phyloP scores from a whole-genome alignment of 2,329 filamentous ascomycete species.

The Myotisia sp. region DNA sequence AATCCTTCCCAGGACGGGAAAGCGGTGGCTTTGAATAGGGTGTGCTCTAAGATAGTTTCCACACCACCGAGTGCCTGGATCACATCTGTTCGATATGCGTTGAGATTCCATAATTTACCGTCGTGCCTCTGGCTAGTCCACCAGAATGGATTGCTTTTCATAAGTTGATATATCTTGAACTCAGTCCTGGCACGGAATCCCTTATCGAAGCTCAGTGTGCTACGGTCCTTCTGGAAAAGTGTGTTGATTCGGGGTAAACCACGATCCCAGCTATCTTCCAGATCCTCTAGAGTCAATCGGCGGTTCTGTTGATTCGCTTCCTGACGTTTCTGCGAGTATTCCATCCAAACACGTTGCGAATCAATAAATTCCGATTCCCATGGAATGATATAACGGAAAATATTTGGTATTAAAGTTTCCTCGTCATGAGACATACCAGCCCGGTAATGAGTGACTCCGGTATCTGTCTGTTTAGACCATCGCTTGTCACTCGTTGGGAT shows the following conservation, averaged over 20 bases:
- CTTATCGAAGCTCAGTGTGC: slow-evolving; percentile 95
- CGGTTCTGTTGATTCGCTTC: slow-evolving; percentile 97
- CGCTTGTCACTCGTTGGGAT: slow-evolving; percentile 96
- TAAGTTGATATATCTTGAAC: slow-evolving; percentile 96
- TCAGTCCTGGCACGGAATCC: slow-evolving; percentile 90
- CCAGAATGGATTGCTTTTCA: slow-evolving; percentile 99
- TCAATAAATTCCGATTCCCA: slow-evolving; percentile 99
- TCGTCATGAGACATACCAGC: slow-evolving; percentile 97
- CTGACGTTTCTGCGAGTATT: slow-evolving; percentile 93
- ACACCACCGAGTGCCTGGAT: slow-evolving; percentile 94
- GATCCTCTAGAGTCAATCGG: slow-evolving; percentile 80
- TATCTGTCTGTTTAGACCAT: slow-evolving; percentile 96
- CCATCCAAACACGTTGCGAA: slow-evolving; percentile 96
- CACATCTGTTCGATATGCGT: slow-evolving; percentile 88
- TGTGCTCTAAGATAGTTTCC: slow-evolving; percentile 94
- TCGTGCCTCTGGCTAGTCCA: slow-evolving; percentile 97
- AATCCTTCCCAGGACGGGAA: slow-evolving; percentile 95
- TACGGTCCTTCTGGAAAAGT: slow-evolving; percentile 94
- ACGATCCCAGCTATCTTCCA: slow-evolving; percentile 97
- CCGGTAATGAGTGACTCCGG: slow-evolving; percentile 90
- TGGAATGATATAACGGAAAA: slow-evolving; percentile 97
- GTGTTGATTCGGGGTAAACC: slow-evolving; percentile 97
- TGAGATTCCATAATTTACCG: slow-evolving; percentile 93
- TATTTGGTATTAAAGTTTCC: slow-evolving; percentile 94
- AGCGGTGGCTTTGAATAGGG: slow-evolving; percentile 88